Conservation (phyloP, 306 rosid species). For the Trifolium pratense region DNA sequence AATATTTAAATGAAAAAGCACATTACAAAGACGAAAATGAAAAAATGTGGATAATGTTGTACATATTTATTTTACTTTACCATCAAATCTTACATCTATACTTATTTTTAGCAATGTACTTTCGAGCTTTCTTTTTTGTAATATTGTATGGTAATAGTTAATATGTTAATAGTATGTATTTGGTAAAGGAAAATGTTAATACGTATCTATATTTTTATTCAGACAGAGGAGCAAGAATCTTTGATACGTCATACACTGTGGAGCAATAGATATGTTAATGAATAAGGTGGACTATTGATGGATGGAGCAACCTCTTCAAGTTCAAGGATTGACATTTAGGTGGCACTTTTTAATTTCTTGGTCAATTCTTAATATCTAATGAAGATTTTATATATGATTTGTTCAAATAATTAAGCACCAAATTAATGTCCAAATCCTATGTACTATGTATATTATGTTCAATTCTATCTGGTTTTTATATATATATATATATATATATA, state of each 20-base stretch:
- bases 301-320: slow-evolving; percentile 5
- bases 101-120: too few species aligned
- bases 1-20: too few species aligned
- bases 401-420: not conserved
- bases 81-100: too few species aligned
- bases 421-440: not conserved
- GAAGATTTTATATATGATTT: not conserved
- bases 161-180: too few species aligned
- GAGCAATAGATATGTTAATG: not conserved
- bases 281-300: not conserved
- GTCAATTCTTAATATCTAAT: not conserved
- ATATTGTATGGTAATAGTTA: too few species aligned
- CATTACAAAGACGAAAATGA: too few species aligned
- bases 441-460: too few species aligned
- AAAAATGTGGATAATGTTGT: too few species aligned
- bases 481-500: too few species aligned
- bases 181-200: not conserved
- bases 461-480: too few species aligned
- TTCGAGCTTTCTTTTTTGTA: too few species aligned
- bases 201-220: slow-evolving; percentile 7
- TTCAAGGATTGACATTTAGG: slow-evolving; percentile 1
- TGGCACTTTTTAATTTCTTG: not conserved
- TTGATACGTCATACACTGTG: not conserved
- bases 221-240: slow-evolving; percentile 20
- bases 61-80: too few species aligned